A percentile compares a stretch with the other conserved stretches of the same genome.
Evolutionary conservation across 1,139 yeast genomes (phyloP).

Genomic region (Yamadazyma atlantica): DNA sequence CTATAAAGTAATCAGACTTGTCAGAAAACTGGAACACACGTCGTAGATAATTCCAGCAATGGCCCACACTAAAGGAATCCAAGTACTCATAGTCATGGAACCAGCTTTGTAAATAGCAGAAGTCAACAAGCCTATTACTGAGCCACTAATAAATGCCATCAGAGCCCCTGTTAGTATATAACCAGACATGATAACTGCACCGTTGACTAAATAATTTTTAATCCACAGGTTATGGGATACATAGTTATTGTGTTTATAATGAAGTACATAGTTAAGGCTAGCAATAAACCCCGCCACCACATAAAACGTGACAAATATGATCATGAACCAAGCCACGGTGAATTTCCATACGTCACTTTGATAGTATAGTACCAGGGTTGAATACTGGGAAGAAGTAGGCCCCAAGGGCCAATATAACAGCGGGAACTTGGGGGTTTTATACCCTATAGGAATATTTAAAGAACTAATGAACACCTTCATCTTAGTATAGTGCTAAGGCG

Average conservation of each 20-base stretch:
- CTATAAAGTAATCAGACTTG: conserved; percentile 37
- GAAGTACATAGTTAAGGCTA: conserved; percentile 34
- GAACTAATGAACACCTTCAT: conserved; percentile 37
- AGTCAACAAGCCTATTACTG: conserved; percentile 65
- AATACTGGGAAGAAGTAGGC: conserved; percentile 37
- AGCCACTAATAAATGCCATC: conserved; percentile 71
- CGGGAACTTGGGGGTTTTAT: conserved; percentile 77
- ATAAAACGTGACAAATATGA: conserved; percentile 65
- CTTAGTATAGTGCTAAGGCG: too few species aligned
- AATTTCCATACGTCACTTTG: conserved; percentile 79
- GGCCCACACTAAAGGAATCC: conserved; percentile 89
- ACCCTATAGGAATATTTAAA: conserved; percentile 71
- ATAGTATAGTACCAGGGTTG: conserved; percentile 63
- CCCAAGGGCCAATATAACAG: conserved; percentile 74
- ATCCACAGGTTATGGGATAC: conserved; percentile 2
- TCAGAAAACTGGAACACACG: conserved; percentile 61
- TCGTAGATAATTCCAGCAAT: conserved; percentile 65
- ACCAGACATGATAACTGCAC: conserved; percentile 38
- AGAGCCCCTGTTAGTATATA: conserved; percentile 56
- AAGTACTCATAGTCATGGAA: conserved; percentile 79
- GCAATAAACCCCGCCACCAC: conserved; percentile 66
- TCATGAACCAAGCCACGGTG: conserved; percentile 78
- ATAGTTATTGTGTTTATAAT: conserved; percentile 20
- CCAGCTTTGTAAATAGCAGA: conserved; percentile 76
- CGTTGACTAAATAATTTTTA: conserved; percentile 7